Base-by-base conservation (phyloP, 148 eudicot genomes). In the Linanthus parryae region DNA sequence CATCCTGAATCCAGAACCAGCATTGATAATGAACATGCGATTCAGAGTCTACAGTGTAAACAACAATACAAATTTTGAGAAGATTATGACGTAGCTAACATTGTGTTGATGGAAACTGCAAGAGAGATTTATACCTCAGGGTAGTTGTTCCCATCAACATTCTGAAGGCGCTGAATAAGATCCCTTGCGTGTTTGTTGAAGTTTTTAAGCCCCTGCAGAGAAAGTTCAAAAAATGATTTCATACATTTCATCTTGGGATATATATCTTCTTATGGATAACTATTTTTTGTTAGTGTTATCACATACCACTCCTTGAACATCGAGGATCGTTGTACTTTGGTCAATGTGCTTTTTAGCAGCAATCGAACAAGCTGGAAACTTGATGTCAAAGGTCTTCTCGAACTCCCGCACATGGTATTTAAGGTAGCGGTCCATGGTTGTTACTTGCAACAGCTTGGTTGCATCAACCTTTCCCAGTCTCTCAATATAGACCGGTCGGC, bases 281-380 rank as follows among this genome's bases (percentile, higher is more conserved):
- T 48, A 4, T 27, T 18, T 29, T 10, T 23, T 5, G 8, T 24
- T 15, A 16, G 10, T 63, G 10, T 47, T 45, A 3, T 39, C 9
- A 67, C 94, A 58, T 87, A 92, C 99, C 90, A 92, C 94, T 45
- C 99, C 99, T 72, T 87, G 94, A 47, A 92, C 99, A 80, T 92
- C 99, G 57, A 92, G 65, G 54, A 92, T 87, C 34, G 99, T 87
- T 48, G 99, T 92, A 71, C 96, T 92, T 58, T 88, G 89, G 55
- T 92, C 96, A 26, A 92, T 79, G 73, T 87, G 96, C 45, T 70
- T 79, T 69, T 82, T 84, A 28, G 96, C 90, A 44, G 99, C 85
- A 70, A 92, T 79, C 24, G 87, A 73, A 69, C 96, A 87, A 53
- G 96, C 84, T 26, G 96, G 96, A 57, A 87, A 81, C 83, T 92